Base-by-base conservation (phyloP, 2,329 filamentous ascomycete species). In the Talaromyces verruculosus region DNA sequence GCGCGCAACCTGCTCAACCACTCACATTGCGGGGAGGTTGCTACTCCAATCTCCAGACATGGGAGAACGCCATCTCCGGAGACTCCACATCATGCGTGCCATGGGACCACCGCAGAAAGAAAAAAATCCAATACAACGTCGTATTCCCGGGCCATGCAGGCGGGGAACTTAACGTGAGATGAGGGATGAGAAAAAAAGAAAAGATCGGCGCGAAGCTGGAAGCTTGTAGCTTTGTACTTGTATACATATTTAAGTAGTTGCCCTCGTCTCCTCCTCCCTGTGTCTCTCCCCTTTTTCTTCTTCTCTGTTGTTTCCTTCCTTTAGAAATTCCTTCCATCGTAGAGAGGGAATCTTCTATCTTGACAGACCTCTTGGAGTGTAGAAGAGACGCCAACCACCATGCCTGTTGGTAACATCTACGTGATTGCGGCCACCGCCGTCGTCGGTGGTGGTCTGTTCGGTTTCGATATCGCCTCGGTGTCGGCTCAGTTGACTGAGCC, bases 391-490 rank as follows among this genome's bases (percentile, higher is more conserved):
- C 61, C 43, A 49, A 61, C 67, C 71, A 74, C 66, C 67, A 77
- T 78, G 76, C 69, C 71, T 64, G 82, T 86, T 63, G 83, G 84
- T 28, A 87, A 87, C 68, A 82, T 87, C 70, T 87, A 88, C 72
- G 75, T 83, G 69, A 87, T 88, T 71, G 80, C 85, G 67, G 83
- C 83, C 72, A 84, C 87, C 76, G 81, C 85, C 74, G 82, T 86
- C 68, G 82, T 83, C 80, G 89, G 89, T 70, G 89, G 89, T 74
- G 87, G 85, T 28, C 81, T 92, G 30, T 92, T 93, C 72, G 91
- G 91, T 71, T 93, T 93, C 74, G 91, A 93, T 78, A 91, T 93
- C 72, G 87, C 85, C 65, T 90, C 88, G 51, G 91, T 92, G 89
- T 88, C 86, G 43, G 87, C 85, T 55, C 86, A 88, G 28, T 43